phyloP scores from a whole-genome alignment of 495 filamentous ascomycete species.

The Talaromyces borbonicus region DNA sequence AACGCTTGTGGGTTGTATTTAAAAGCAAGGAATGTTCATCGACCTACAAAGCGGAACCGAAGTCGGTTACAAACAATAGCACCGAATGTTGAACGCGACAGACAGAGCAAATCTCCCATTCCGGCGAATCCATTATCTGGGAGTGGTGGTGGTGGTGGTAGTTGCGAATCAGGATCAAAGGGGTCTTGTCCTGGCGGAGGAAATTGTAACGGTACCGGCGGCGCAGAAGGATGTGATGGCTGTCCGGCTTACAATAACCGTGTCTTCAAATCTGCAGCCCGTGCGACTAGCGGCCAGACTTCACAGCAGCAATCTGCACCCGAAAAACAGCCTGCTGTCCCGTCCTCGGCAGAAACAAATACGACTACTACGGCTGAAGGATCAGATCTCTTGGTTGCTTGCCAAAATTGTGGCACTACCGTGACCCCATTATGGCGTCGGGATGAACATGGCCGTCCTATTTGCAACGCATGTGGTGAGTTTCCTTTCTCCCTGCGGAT shows the following conservation, averaged over 20 bases:
- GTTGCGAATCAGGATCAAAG: slow-evolving; percentile 33
- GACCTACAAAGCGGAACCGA: slow-evolving; percentile 80
- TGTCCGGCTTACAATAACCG: slow-evolving; percentile 97
- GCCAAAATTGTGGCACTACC: slow-evolving; percentile 95
- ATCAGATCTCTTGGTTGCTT: slow-evolving; percentile 76
- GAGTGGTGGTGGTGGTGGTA: no score
- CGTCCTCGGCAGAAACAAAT: slow-evolving; percentile 17
- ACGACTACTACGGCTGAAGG: slow-evolving; percentile 28
- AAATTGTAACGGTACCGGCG: slow-evolving; percentile 92
- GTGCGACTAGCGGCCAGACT: slow-evolving; percentile 21
- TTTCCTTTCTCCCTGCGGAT: slow-evolving; percentile 12
- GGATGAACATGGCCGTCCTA: slow-evolving; percentile 91
- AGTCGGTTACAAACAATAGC: slow-evolving; percentile 14
- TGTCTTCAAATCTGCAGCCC: slow-evolving; percentile 65
- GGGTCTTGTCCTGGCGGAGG: slow-evolving; percentile 96
- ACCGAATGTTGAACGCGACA: slow-evolving; percentile 4
- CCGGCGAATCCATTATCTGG: slow-evolving; percentile 20
- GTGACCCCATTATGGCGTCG: slow-evolving; percentile 94
- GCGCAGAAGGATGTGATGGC: slow-evolving; percentile 89
- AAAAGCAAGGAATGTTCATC: slow-evolving; percentile 82
- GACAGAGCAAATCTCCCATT: slow-evolving; percentile 15
- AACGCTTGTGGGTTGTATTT: slow-evolving; percentile 95
- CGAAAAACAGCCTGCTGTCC: slow-evolving; percentile 15
- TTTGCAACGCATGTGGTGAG: slow-evolving; percentile 97
- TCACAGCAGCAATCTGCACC: slow-evolving; percentile 18